Conservation (phyloP, 202 grass and related monocot species). For the Saccharum hybrid region DNA sequence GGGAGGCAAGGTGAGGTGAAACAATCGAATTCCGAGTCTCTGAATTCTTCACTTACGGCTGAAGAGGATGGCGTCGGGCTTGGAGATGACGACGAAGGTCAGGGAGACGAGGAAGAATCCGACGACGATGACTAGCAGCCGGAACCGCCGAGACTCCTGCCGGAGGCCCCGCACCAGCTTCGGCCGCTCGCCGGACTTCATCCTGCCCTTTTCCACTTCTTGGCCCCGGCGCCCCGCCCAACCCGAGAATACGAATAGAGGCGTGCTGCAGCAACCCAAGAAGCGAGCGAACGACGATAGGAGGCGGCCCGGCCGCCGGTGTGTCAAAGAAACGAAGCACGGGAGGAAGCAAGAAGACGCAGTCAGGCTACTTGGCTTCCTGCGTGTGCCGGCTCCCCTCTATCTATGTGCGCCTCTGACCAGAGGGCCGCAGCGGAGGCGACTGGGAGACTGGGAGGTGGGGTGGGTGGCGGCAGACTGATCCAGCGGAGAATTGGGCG, state of each 20-base stretch:
- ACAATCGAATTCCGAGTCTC: neutral
- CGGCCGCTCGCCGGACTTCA: slow-evolving; percentile 70
- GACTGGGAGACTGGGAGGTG: neutral
- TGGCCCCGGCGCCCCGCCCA: neutral
- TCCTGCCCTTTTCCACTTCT: neutral
- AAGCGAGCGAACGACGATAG: neutral
- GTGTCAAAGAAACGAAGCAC: neutral
- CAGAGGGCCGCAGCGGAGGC: neutral
- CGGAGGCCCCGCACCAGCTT: slow-evolving; percentile 67
- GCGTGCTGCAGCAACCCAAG: neutral
- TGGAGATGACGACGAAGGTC: slow-evolving; percentile 90
- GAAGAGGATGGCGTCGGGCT: slow-evolving; percentile 76
- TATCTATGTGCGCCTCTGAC: neutral
- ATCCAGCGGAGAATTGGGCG: neutral
- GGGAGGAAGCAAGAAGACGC: neutral
- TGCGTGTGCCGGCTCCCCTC: slow-evolving; percentile 15
- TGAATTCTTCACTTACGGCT: slow-evolving; percentile 38
- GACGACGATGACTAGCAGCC: slow-evolving; percentile 66
- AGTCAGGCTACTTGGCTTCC: slow-evolving; percentile 7
- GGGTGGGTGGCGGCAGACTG: slow-evolving; percentile 21
- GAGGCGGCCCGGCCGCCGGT: neutral
- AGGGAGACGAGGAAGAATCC: slow-evolving; percentile 90
- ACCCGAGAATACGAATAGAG: neutral
- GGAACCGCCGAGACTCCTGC: slow-evolving; percentile 75
- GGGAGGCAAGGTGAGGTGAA: neutral